phyloP scores from a whole-genome alignment of 2,329 filamentous ascomycete genomes.

The Hymenotorrendiella dingleyae region DNA sequence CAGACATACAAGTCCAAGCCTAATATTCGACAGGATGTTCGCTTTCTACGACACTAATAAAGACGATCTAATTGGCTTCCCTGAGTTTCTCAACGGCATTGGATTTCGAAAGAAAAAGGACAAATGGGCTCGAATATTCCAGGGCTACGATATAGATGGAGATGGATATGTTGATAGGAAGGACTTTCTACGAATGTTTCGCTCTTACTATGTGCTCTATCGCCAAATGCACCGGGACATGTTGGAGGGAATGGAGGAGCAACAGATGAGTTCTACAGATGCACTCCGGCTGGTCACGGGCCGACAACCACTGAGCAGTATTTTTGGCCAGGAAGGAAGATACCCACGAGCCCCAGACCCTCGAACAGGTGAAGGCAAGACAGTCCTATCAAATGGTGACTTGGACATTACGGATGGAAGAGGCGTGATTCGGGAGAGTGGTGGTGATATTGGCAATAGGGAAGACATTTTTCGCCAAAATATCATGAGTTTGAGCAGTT shows the following conservation, averaged over 20 bases:
- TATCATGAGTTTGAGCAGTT: slow-evolving; percentile 38
- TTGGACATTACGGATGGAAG: slow-evolving; percentile 56
- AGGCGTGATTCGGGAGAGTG: slow-evolving; percentile 53
- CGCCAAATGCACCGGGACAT: slow-evolving; percentile 86
- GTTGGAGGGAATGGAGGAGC: slow-evolving; percentile 69
- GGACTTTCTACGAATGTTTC: slow-evolving; percentile 87
- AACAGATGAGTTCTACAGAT: slow-evolving; percentile 68
- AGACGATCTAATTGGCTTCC: slow-evolving; percentile 84
- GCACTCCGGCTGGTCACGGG: slow-evolving; percentile 70
- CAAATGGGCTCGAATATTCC: slow-evolving; percentile 68
- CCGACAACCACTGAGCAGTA: slow-evolving; percentile 67
- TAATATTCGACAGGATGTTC: slow-evolving; percentile 95
- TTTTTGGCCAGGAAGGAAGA: slow-evolving; percentile 66
- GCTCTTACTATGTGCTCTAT: slow-evolving; percentile 85
- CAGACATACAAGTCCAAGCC: slow-evolving; percentile 71
- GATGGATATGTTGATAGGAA: slow-evolving; percentile 81
- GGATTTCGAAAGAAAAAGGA: slow-evolving; percentile 64
- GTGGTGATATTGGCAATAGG: slow-evolving; percentile 53
- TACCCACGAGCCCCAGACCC: slow-evolving; percentile 58
- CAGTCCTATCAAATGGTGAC: slow-evolving; percentile 56
- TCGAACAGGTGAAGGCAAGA: slow-evolving; percentile 59
- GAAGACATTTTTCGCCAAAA: slow-evolving; percentile 49
- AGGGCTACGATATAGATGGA: slow-evolving; percentile 83
- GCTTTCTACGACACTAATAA: slow-evolving; percentile 90
- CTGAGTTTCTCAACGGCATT: slow-evolving; percentile 82